Evolutionary conservation across 208 protist species (phyloP).

Genomic region (Trypanosoma vivax): DNA sequence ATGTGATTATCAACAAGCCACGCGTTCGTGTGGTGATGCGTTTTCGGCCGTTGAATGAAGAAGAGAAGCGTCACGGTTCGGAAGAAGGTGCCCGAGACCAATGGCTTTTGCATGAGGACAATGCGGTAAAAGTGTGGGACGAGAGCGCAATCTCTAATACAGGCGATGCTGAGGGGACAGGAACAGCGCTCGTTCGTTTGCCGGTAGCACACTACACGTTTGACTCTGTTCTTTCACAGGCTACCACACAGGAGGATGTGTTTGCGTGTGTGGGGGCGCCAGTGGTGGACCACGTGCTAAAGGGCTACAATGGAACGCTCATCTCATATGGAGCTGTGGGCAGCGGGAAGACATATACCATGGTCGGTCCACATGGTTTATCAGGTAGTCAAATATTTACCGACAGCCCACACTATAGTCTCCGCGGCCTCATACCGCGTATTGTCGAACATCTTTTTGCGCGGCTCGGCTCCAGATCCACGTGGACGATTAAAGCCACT

Average conservation of each 20-base stretch:
- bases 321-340: constrained; percentile 58
- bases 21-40: constrained; percentile 43
- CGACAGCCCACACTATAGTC: constrained; percentile 8
- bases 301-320: constrained; percentile 49
- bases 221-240: constrained; percentile 31
- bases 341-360: constrained; percentile 58
- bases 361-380: constrained; percentile 47
- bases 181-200: constrained; percentile 7
- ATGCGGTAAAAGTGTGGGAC: constrained; percentile 29
- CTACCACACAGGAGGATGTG: constrained; percentile 37
- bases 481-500: constrained; percentile 22
- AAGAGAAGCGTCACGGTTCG: constrained; percentile 5
- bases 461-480: constrained; percentile 18
- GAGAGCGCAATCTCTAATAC: background rate
- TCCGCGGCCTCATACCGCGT: constrained; percentile 43
- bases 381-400: constrained; percentile 5
- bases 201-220: constrained; percentile 33
- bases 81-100: background rate
- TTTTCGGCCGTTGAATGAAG: constrained; percentile 31
- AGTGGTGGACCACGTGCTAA: constrained; percentile 31
- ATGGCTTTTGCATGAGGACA: constrained; percentile 30
- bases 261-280: constrained; percentile 32
- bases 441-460: constrained; percentile 39
- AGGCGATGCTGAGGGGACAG: constrained; percentile 1
- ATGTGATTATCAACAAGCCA: constrained; percentile 14